Base-by-base conservation (phyloP, 1,284 basidiomycete genomes). In the Cerrena zonata region DNA sequence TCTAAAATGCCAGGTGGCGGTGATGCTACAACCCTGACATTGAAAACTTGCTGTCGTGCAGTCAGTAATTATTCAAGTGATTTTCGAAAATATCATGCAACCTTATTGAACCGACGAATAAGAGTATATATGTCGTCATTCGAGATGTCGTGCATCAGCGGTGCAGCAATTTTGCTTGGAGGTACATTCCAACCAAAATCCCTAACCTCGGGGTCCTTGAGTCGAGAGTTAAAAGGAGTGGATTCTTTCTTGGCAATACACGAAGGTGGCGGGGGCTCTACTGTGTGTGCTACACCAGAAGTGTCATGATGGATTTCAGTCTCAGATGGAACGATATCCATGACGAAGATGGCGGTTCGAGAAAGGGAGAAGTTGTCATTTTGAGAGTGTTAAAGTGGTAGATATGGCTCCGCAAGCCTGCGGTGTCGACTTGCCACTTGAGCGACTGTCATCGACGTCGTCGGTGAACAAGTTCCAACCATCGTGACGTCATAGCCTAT, bases 81-180 rank as follows among this genome's bases (percentile, higher is more conserved):
- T 13, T 19, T 3, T 11, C 22, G 18, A 18, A 48, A 23, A 26
- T 7, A 34, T 15, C 30, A 34, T 7, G 15, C 30, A 15, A 65
- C 67, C 62, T 72, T 72, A 61, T 74, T 71, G 60, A 75, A 75
- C 5, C 73, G 61, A 40, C 73, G 58, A 4, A 73, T 58, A n/a
- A 73, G 60, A 37, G 65, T 62, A 63, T 69, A 75, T 10, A 75
- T 54, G 25, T 71, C 65, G 21, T 73, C 72, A 53, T 74, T 74
- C 45, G 63, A 56, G 30, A 72, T 53, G 3, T 71, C 71, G 37
- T 60, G 47, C 4, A 64, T 53, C 27, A 65, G 55, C 5, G 57
- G 53, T 5, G 52, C 49, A 50, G 62, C 18, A 50, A 53, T 41
- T 45, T 57, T n/a, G 19, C 50, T n/a, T 48, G 54, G 49, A 21